Conservation (phyloP, 441 rosid species). For the Populus tomentosa region DNA sequence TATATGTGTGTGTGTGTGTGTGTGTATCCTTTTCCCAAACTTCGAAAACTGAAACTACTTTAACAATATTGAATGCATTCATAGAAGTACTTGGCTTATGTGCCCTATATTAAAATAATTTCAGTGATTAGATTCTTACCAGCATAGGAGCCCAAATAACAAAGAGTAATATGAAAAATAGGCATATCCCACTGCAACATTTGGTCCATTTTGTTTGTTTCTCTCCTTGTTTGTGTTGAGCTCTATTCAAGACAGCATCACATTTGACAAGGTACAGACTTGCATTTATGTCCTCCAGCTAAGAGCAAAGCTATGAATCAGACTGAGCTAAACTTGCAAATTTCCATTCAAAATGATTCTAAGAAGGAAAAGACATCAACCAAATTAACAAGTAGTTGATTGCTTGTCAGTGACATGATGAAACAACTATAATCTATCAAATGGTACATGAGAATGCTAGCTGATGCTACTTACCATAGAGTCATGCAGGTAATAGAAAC, state of each 20-base stretch:
- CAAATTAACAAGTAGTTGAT: not conserved
- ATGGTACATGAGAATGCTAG: not conserved
- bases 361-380: constrained; percentile 1
- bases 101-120: not conserved
- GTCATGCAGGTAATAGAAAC: not conserved
- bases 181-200: constrained; percentile 96
- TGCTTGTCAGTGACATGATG: not conserved
- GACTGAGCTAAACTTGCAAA: constrained; percentile 19
- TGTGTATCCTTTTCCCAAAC: no score
- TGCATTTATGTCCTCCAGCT: constrained; percentile 98
- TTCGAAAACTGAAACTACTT: not conserved
- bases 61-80: not conserved
- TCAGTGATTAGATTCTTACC: constrained; percentile 47
- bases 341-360: constrained; percentile 4
- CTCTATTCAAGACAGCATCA: constrained; percentile 86
- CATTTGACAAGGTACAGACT: constrained; percentile 98
- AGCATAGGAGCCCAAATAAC: constrained; percentile 99
- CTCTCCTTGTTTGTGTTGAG: constrained; percentile 85
- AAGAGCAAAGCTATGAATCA: constrained; percentile 34
- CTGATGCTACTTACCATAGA: not conserved
- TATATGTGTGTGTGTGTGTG: no score
- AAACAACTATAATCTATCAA: not conserved
- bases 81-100: not conserved
- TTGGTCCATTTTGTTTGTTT: constrained; percentile 92
- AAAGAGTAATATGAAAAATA: constrained; percentile 86